A percentile compares a stretch with the other conserved stretches of the same genome.
These are phyloP conservation scores for Sclerotinia borealis DNA, from an alignment of 2,329 filamentous ascomycete species.

Conservation along the genomic window DNA sequence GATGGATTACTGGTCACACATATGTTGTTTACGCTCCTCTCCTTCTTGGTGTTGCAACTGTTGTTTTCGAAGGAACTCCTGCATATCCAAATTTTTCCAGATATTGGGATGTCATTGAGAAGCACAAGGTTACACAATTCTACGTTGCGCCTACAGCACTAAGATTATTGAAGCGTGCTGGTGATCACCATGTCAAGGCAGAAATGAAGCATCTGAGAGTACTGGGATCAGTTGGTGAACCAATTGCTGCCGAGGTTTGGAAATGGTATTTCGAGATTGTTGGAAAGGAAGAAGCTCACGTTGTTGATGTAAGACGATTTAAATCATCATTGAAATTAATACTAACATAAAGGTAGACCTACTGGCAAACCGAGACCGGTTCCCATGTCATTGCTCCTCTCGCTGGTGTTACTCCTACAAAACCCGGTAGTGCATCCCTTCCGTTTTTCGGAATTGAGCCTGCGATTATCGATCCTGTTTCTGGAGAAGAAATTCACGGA, in stretches of 20 bases:
- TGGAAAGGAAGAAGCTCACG: conserved; percentile 85
- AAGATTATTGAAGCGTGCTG: conserved; percentile 88
- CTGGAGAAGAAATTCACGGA: conserved; percentile 84
- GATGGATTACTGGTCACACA: conserved; percentile 98
- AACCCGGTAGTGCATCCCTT: conserved; percentile 90
- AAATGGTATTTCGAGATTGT: conserved; percentile 99
- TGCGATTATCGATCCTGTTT: conserved; percentile 93
- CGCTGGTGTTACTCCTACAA: conserved; percentile 89
- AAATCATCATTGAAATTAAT: conserved; percentile 21
- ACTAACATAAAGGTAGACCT: conserved; percentile 57
- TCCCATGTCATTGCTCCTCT: conserved; percentile 93
- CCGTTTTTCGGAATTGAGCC: conserved; percentile 99
- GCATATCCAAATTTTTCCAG: conserved; percentile 96
- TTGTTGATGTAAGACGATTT: conserved; percentile 73
- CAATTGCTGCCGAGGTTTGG: conserved; percentile 96
- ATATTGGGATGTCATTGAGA: conserved; percentile 97
- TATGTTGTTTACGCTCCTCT: conserved; percentile 97
- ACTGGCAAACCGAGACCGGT: conserved; percentile 99
- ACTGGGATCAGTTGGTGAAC: conserved; percentile 91
- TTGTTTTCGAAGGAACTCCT: conserved; percentile 96
- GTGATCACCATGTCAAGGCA: conserved; percentile 84
- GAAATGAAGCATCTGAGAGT: conserved; percentile 86
- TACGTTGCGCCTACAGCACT: conserved; percentile 96
- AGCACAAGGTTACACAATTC: conserved; percentile 94
- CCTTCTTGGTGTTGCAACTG: conserved; percentile 84